Percentiles rank a stretch among this genome's conserved stretches.
Evolutionary conservation across 805 yeast species (phyloP).

Genomic region (Nakazawaea siamensis): DNA sequence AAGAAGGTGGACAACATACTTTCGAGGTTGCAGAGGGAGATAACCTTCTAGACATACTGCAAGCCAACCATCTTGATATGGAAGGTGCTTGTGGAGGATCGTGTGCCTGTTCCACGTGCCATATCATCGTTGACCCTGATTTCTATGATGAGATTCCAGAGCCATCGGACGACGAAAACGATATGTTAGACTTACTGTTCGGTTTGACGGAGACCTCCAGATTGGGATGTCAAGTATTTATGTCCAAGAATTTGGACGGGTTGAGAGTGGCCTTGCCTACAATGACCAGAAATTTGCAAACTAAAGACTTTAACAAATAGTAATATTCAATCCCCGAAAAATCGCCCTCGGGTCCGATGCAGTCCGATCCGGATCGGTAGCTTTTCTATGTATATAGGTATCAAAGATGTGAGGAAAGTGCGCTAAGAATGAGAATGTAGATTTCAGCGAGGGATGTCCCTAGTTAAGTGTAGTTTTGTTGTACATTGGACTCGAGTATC

Average conservation of each 20-base stretch:
- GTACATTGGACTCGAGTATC: too few relatives aligned
- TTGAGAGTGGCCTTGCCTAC: conserved; percentile 93
- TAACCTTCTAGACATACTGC: conserved; percentile 86
- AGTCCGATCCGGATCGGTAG: too few relatives aligned
- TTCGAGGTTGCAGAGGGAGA: conserved; percentile 92
- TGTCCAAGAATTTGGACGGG: conserved; percentile 90
- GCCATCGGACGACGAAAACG: conserved; percentile 96
- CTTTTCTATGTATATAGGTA: too few relatives aligned
- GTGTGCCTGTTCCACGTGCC: conserved; percentile 98
- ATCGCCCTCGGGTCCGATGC: too few relatives aligned
- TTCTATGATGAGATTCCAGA: conserved; percentile 87
- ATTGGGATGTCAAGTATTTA: conserved; percentile 86
- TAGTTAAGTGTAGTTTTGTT: too few relatives aligned
- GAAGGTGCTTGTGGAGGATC: conserved; percentile 99
- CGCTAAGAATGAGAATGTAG: too few relatives aligned
- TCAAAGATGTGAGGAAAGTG: too few relatives aligned
- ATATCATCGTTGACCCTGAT: conserved; percentile 92
- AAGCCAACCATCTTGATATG: conserved; percentile 88
- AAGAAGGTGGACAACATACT: conserved; percentile 79
- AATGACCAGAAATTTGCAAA: conserved; percentile 89
- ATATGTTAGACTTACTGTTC: conserved; percentile 95
- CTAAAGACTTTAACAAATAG: conserved; percentile 57
- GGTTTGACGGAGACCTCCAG: conserved; percentile 96
- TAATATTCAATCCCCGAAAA: too few relatives aligned
- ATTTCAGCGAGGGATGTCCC: too few relatives aligned